phyloP scores from a whole-genome alignment of 495 filamentous ascomycete species.

The Aspergillus indologenus region DNA sequence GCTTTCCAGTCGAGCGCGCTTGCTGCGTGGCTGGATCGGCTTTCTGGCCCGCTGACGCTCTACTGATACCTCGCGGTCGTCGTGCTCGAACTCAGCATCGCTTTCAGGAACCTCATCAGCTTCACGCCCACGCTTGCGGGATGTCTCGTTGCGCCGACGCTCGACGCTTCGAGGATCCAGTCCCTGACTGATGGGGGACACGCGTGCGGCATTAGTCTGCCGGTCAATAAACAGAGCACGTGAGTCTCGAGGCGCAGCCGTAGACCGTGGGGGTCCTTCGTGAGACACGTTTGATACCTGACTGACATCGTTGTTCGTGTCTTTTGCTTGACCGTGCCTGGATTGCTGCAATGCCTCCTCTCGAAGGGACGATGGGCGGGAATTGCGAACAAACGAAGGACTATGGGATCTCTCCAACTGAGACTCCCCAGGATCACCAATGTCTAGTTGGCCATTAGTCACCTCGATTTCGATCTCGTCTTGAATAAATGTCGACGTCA shows the following conservation, averaged over 20 bases:
- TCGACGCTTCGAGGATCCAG: conserved; percentile 18
- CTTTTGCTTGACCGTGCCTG: neutral
- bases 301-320: neutral
- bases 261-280: conserved; percentile 1
- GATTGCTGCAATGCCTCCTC: neutral
- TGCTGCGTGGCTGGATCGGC: conserved; percentile 18
- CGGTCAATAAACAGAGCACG: conserved; percentile 35
- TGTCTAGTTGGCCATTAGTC: conserved; percentile 8
- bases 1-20: conserved; percentile 10
- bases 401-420: conserved; percentile 21
- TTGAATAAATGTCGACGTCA: conserved; percentile 9
- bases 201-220: conserved; percentile 28
- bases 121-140: conserved; percentile 22
- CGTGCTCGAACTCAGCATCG: conserved; percentile 19
- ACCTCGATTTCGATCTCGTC: conserved; percentile 12
- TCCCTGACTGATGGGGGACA: conserved; percentile 30
- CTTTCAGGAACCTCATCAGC: conserved; percentile 11
- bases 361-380: neutral
- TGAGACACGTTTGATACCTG: conserved; percentile 12
- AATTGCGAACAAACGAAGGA: conserved; percentile 10
- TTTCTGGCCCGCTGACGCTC: conserved; percentile 23
- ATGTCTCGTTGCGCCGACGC: conserved; percentile 3
- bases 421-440: conserved; percentile 4
- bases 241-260: conserved; percentile 6
- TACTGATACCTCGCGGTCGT: conserved; percentile 17